phyloP scores from a whole-genome alignment of 2,329 filamentous ascomycete species.

The Fusarium udum region DNA sequence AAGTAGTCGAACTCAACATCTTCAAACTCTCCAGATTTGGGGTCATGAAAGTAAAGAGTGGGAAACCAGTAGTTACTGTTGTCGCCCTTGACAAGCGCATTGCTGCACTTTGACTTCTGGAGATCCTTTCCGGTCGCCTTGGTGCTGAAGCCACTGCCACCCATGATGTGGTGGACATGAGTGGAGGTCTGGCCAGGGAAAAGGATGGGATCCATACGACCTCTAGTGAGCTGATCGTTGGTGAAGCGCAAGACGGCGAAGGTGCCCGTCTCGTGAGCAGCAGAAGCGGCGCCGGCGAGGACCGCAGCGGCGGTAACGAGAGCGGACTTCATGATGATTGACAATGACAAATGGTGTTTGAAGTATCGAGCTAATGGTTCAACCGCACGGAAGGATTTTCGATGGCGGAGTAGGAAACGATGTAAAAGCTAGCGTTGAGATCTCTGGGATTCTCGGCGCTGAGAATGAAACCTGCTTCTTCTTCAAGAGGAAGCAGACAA shows the following conservation, averaged over 20 bases:
- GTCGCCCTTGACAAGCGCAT: constrained; percentile 73
- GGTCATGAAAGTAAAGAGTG: constrained; percentile 72
- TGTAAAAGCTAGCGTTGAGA: constrained; percentile 21
- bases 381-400: not conserved
- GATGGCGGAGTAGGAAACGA: not conserved
- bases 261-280: constrained; percentile 59
- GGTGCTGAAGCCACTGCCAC: constrained; percentile 73
- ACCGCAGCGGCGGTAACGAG: constrained; percentile 49
- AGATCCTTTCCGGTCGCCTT: constrained; percentile 69
- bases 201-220: constrained; percentile 75
- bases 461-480: constrained; percentile 32
- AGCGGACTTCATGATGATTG: constrained; percentile 49
- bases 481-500: constrained; percentile 20
- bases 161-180: constrained; percentile 78
- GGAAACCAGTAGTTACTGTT: constrained; percentile 83
- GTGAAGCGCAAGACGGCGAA: constrained; percentile 78
- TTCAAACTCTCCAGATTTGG: constrained; percentile 69
- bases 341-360: not conserved
- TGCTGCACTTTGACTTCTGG: constrained; percentile 72
- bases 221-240: constrained; percentile 69
- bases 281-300: constrained; percentile 49
- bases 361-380: constrained; percentile 3
- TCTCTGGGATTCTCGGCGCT: constrained; percentile 40
- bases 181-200: constrained; percentile 64
- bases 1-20: constrained; percentile 76